A percentile compares a stretch with the other conserved stretches of the same genome.
These are phyloP conservation scores for Calocybe gangraenosa DNA, from an alignment of 768 basidiomycete genomes.

Conservation along the genomic window DNA sequence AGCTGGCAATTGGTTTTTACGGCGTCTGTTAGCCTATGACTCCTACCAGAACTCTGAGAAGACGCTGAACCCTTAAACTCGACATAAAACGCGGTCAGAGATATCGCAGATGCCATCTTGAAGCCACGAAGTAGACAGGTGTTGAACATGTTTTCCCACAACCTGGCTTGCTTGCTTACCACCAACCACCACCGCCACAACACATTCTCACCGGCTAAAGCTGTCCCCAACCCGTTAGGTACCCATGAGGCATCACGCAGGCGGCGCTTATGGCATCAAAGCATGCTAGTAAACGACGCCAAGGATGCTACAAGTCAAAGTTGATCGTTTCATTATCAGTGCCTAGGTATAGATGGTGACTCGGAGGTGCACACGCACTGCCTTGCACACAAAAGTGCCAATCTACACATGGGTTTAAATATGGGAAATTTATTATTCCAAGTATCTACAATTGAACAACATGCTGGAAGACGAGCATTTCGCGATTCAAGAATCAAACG, in stretches of 20 bases:
- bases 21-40: neutral
- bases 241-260: no score
- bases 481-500: conserved; percentile 38
- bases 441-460: neutral
- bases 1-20: neutral
- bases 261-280: no score
- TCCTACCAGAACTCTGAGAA: neutral
- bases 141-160: no score
- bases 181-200: no score
- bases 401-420: conserved; percentile 1
- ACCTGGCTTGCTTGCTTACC: no score
- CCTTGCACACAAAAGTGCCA: neutral
- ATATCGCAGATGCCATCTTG: neutral
- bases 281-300: no score
- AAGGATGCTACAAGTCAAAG: no score
- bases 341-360: no score
- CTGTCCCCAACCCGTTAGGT: no score
- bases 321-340: no score
- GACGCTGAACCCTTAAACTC: neutral
- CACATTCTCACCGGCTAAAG: no score
- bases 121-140: neutral
- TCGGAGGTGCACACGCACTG: no score
- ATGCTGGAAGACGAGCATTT: conserved; percentile 32
- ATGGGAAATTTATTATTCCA: neutral
- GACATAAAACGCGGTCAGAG: neutral